Base-by-base conservation (phyloP, 192 early-diverging fungal genomes). In the Kickxella alabastrina region DNA sequence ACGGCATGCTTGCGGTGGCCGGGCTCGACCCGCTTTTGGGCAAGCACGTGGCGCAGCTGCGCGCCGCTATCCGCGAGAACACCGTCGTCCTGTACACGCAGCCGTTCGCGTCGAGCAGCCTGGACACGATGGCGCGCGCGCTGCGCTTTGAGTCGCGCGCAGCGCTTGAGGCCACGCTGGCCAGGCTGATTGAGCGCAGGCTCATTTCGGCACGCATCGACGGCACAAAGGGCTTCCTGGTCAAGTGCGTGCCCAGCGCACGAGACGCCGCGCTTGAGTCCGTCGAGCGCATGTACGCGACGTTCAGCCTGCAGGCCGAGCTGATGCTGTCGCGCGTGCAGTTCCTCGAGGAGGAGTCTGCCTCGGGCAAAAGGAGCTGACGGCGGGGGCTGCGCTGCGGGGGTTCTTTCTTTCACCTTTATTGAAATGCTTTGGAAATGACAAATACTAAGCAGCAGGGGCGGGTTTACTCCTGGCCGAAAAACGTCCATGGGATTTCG, bases 401-500 rank as follows among this genome's bases (percentile, higher is more conserved):
- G n/a, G 18, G 42, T 45, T 45, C 27, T 28, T 45, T 28, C n/a
- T n/a, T n/a, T n/a, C n/a, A n/a, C n/a, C n/a, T n/a, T n/a, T n/a
- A n/a, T n/a, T n/a, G n/a, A n/a, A n/a, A n/a, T n/a, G n/a, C n/a
- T n/a, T n/a, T n/a, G n/a, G n/a, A n/a, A n/a, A n/a, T n/a, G n/a
- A n/a, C n/a, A n/a, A n/a, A n/a, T n/a, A n/a, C n/a, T n/a, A n/a
- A n/a, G n/a, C n/a, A n/a, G n/a, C n/a, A n/a, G n/a, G n/a, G n/a
- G n/a, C n/a, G n/a, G n/a, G n/a, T n/a, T n/a, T n/a, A n/a, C 10
- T 10, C 23, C 9, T 47, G 27, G 29, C 32, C 45, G 6, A 47
- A 28, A 27, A 74, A 74, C 12, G 59, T 74, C 71, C 71, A 74
- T 10, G 71, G 71, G 9, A 74, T 52, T 22, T 74, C 64, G 32